A percentile compares a stretch with the other conserved stretches of the same genome.
phyloP scores from a whole-genome alignment of 352 stramenopile species.

The Globisporangium yorkense region DNA sequence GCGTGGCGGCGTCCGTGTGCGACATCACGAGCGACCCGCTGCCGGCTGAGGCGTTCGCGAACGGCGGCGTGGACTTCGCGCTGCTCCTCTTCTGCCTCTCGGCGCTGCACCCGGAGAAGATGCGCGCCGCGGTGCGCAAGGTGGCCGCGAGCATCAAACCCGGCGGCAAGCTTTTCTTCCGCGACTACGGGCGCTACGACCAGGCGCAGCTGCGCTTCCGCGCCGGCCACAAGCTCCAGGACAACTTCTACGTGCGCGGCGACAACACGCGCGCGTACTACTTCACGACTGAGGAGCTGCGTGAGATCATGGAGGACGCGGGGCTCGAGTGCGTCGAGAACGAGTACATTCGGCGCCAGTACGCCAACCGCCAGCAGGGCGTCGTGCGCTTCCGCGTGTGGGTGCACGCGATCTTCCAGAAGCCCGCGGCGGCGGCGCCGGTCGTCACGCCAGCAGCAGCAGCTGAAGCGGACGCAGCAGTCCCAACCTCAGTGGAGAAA shows the following conservation, averaged over 20 bases:
- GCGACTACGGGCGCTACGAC: slow-evolving; percentile 95
- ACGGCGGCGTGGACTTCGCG: slow-evolving; percentile 76
- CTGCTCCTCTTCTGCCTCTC: slow-evolving; percentile 89
- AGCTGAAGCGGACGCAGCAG: not conserved
- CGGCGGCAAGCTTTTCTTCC: slow-evolving; percentile 87
- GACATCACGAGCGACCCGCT: slow-evolving; percentile 83
- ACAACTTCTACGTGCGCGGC: slow-evolving; percentile 94
- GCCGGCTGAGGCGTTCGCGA: slow-evolving; percentile 36
- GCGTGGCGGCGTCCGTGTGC: slow-evolving; percentile 67
- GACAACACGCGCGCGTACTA: slow-evolving; percentile 96
- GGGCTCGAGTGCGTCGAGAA: slow-evolving; percentile 69
- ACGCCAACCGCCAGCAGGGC: slow-evolving; percentile 81
- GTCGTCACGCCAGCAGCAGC: not conserved
- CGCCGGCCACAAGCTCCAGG: slow-evolving; percentile 79
- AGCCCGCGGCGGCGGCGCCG: slow-evolving; percentile 29
- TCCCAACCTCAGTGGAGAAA: too few relatives aligned
- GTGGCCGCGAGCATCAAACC: slow-evolving; percentile 73
- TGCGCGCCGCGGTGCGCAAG: slow-evolving; percentile 83
- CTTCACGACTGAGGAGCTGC: slow-evolving; percentile 86
- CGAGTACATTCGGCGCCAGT: slow-evolving; percentile 85
- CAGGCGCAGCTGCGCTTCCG: slow-evolving; percentile 93
- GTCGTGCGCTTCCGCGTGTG: slow-evolving; percentile 86
- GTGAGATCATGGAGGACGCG: slow-evolving; percentile 45
- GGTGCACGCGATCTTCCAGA: slow-evolving; percentile 84
- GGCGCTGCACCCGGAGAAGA: slow-evolving; percentile 86